Conservation (phyloP, 805 yeast species). For the Millerago galiae region DNA sequence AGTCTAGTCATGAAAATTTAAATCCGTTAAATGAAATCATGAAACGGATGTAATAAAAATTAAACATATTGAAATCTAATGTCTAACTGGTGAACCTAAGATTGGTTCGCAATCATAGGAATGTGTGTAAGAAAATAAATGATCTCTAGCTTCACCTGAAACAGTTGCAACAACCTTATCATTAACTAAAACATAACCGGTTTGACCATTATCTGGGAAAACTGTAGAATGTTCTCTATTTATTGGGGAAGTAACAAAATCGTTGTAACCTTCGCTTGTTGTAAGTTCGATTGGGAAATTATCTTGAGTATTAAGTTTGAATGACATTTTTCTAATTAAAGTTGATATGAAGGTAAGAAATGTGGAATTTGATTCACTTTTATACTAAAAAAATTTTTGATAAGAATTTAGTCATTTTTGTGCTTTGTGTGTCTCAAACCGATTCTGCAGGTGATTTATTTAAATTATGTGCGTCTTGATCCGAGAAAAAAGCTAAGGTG, state of each 20-base stretch:
- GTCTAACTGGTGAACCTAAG: slow-evolving; percentile 6
- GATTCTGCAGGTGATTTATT: not conserved
- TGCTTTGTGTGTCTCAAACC: not conserved
- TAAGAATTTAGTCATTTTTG: not conserved
- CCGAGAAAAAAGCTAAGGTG: not conserved
- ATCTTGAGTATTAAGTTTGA: slow-evolving; percentile 19
- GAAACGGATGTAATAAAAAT: not conserved
- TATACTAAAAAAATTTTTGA: not conserved
- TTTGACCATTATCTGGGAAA: slow-evolving; percentile 30
- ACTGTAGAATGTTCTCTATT: slow-evolving; percentile 27
- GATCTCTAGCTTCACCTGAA: slow-evolving; percentile 30
- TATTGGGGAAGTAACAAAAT: slow-evolving; percentile 30
- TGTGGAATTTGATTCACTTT: not conserved
- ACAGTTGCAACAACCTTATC: slow-evolving; percentile 33
- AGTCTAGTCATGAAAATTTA: no score
- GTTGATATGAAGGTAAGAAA: not conserved
- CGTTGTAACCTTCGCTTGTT: slow-evolving; percentile 33
- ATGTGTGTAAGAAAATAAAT: slow-evolving; percentile 4
- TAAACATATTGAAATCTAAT: not conserved
- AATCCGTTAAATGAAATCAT: not conserved
- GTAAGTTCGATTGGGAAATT: slow-evolving; percentile 34
- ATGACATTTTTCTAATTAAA: not conserved
- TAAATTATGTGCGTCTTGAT: not conserved
- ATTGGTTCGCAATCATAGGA: not conserved
- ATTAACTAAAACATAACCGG: slow-evolving; percentile 30